A percentile compares a stretch with the other conserved stretches of the same genome.
Evolutionary conservation across 352 stramenopile genomes (phyloP).

Genomic region (Phytopythium aichiense): DNA sequence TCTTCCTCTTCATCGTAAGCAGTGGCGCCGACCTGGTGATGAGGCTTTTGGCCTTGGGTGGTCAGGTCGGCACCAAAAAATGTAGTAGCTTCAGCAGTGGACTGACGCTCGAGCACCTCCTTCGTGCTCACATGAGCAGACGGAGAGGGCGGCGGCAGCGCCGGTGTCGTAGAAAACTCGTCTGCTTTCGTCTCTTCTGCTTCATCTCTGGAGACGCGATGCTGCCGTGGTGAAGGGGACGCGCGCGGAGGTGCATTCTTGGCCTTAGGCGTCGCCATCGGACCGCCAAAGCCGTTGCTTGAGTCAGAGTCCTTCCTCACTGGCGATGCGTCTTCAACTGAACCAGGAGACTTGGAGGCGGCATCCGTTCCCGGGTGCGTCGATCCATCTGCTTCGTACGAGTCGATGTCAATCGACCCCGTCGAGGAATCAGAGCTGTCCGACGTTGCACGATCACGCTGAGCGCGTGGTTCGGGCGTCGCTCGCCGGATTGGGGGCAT

Average conservation of each 20-base stretch:
- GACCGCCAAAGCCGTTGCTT: not conserved
- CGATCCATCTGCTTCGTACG: conserved; percentile 26
- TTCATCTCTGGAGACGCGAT: conserved; percentile 21
- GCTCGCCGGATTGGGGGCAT: conserved; percentile 7
- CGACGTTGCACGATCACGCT: conserved; percentile 30
- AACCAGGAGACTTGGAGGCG: not conserved
- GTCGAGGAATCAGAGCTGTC: conserved; percentile 62
- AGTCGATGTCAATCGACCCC: conserved; percentile 69
- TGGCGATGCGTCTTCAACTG: not conserved
- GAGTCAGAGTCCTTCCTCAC: not conserved
- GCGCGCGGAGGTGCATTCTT: not conserved
- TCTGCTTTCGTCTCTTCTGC: conserved; percentile 53
- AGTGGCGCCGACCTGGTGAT: not conserved
- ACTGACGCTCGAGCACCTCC: conserved; percentile 28
- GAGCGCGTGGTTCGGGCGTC: conserved; percentile 13
- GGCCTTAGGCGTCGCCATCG: not conserved
- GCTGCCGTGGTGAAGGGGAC: not conserved
- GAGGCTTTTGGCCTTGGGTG: not conserved
- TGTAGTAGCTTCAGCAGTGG: conserved; percentile 10
- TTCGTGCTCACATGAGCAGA: conserved; percentile 35
- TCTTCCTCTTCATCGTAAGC: conserved; percentile 9
- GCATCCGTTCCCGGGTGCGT: not conserved
- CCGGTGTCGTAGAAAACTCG: conserved; percentile 39
- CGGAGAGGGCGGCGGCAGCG: conserved; percentile 35
- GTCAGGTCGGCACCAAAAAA: not conserved